phyloP scores from a whole-genome alignment of 1,284 basidiomycete species.

The Cystobasidium slooffiae region DNA sequence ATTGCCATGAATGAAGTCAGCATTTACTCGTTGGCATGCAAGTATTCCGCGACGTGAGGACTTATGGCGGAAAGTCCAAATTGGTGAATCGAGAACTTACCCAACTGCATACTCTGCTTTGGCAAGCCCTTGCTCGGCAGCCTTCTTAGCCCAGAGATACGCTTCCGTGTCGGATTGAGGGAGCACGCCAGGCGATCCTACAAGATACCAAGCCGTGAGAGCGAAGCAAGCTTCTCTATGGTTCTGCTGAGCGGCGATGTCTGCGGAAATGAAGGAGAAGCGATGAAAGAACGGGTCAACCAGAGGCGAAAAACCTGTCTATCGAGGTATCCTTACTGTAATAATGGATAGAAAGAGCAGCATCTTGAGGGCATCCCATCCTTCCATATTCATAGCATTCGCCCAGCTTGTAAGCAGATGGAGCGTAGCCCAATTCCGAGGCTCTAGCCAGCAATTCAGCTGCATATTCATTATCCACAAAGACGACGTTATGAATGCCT shows the following conservation, averaged over 20 bases:
- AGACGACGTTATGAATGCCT: slow-evolving; percentile 94
- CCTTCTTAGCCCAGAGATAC: slow-evolving; percentile 89
- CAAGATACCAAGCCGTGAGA: slow-evolving; percentile 97
- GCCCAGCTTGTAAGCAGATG: slow-evolving; percentile 91
- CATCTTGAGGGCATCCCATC: slow-evolving; percentile 97
- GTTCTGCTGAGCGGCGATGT: slow-evolving; percentile 95
- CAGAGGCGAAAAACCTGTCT: not conserved
- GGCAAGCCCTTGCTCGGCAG: slow-evolving; percentile 87
- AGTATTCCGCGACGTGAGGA: no score
- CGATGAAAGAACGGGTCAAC: not conserved
- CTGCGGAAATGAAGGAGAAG: slow-evolving; percentile 59
- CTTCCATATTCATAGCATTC: slow-evolving; percentile 99
- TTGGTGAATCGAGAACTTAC: slow-evolving; percentile 53
- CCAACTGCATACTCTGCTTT: slow-evolving; percentile 98
- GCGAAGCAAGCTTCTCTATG: slow-evolving; percentile 98
- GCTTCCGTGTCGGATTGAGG: slow-evolving; percentile 98
- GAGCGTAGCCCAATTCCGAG: slow-evolving; percentile 92
- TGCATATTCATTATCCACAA: slow-evolving; percentile 93
- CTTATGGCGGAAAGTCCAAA: no score
- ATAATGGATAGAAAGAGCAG: slow-evolving; percentile 96
- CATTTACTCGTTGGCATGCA: no score
- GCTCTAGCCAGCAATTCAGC: slow-evolving; percentile 93
- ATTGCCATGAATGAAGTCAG: not conserved
- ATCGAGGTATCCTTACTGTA: slow-evolving; percentile 70
- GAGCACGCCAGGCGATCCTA: slow-evolving; percentile 94